Evolutionary conservation across 768 basidiomycete species (phyloP).

Genomic region (Dictyophora rubrovolvata): DNA sequence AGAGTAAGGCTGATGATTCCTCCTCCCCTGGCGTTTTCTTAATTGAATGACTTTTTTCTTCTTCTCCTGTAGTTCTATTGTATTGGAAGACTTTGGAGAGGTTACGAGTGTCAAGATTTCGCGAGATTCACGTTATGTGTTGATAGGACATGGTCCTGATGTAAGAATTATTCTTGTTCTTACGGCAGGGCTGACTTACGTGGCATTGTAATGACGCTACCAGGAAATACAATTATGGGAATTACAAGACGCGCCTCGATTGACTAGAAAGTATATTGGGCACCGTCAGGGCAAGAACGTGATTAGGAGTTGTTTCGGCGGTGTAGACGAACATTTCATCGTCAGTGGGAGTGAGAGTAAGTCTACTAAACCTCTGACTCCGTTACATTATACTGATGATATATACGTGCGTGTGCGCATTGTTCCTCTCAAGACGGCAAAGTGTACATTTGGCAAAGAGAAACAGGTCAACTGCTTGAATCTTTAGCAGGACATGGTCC

Average conservation of each 20-base stretch:
- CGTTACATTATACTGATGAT: constrained; percentile 11
- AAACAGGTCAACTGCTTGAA: constrained; percentile 75
- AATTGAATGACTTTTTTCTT: constrained; percentile 10
- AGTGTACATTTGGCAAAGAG: constrained; percentile 93
- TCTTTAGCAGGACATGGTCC: constrained; percentile 78
- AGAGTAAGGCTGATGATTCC: constrained; percentile 39
- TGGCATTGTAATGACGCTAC: constrained; percentile 3
- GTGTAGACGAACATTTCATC: constrained; percentile 78
- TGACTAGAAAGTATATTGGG: constrained; percentile 75
- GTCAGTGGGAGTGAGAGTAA: constrained; percentile 92
- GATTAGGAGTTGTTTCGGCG: constrained; percentile 91
- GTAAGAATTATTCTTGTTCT: constrained; percentile 33
- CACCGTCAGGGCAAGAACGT: constrained; percentile 78
- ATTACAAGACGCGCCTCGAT: constrained; percentile 47
- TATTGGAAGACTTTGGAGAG: constrained; percentile 51
- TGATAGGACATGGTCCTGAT: constrained; percentile 82
- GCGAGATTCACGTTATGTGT: constrained; percentile 72
- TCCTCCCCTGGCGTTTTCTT: constrained; percentile 5
- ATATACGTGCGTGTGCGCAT: not conserved
- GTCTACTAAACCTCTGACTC: constrained; percentile 16
- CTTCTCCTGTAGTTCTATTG: constrained; percentile 40
- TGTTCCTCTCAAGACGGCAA: constrained; percentile 91
- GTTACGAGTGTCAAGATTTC: constrained; percentile 84
- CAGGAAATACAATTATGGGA: constrained; percentile 91
- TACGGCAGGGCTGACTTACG: constrained; percentile 11